These are phyloP conservation scores for Cytospora leucostoma DNA, from an alignment of 2,329 filamentous ascomycete genomes.

Conservation along the genomic window DNA sequence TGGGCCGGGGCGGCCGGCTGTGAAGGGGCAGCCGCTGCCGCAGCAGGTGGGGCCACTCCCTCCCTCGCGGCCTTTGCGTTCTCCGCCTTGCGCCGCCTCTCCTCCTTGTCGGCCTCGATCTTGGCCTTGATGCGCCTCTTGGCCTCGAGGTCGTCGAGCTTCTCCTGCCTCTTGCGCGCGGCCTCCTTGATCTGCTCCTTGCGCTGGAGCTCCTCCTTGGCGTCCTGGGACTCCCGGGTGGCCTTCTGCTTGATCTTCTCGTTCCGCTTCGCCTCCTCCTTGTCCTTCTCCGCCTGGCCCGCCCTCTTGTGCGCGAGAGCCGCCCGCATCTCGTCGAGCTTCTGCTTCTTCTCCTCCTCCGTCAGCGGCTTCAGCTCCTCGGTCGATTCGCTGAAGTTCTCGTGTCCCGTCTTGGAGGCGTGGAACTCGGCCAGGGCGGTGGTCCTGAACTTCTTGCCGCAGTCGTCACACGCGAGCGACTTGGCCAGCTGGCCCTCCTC, in stretches of 20 bases:
- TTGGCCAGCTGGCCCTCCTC: constrained; percentile 71
- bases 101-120: constrained; percentile 93
- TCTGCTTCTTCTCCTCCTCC: constrained; percentile 85
- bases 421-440: constrained; percentile 85
- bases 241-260: constrained; percentile 84
- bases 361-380: constrained; percentile 90
- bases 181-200: constrained; percentile 94
- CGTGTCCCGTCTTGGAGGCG: constrained; percentile 86
- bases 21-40: constrained; percentile 44
- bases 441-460: constrained; percentile 85
- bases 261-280: constrained; percentile 80
- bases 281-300: constrained; percentile 68
- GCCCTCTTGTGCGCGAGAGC: constrained; percentile 74
- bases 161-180: constrained; percentile 82
- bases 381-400: constrained; percentile 89
- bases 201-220: constrained; percentile 80
- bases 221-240: constrained; percentile 83
- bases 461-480: constrained; percentile 92
- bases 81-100: constrained; percentile 82
- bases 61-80: constrained; percentile 83
- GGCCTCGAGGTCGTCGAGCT: constrained; percentile 79
- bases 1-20: constrained; percentile 48
- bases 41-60: constrained; percentile 58
- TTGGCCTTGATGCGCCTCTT: constrained; percentile 89
- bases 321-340: constrained; percentile 71